Evolutionary conservation across 2,329 filamentous ascomycete genomes (phyloP).

Genomic region (Pseudocercospora ulei): DNA sequence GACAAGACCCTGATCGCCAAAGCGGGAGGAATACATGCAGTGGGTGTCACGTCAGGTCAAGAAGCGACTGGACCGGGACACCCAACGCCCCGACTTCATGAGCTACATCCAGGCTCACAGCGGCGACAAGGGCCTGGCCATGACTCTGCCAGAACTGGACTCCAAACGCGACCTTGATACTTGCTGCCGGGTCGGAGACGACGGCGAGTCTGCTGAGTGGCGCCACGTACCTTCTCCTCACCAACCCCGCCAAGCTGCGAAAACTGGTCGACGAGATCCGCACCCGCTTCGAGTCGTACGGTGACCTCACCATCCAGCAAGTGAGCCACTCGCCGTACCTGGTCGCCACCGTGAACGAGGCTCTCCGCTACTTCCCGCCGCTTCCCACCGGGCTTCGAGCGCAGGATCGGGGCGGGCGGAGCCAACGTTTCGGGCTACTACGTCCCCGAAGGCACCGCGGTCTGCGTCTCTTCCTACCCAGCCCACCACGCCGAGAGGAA

Average conservation of each 20-base stretch:
- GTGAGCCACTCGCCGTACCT: slow-evolving; percentile 33
- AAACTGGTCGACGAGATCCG: slow-evolving; percentile 40
- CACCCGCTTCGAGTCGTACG: slow-evolving; percentile 31
- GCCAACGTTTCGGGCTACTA: slow-evolving; percentile 27
- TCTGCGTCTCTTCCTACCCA: slow-evolving; percentile 25
- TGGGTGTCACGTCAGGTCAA: slow-evolving; percentile 26
- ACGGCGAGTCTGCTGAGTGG: slow-evolving; percentile 42
- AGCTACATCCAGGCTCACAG: slow-evolving; percentile 41
- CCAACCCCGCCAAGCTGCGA: slow-evolving; percentile 33
- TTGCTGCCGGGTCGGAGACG: slow-evolving; percentile 46
- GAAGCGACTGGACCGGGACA: slow-evolving; percentile 28
- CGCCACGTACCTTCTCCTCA: slow-evolving; percentile 37
- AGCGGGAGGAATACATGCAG: slow-evolving; percentile 23
- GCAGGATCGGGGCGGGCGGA: slow-evolving; percentile 25
- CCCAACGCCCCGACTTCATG: slow-evolving; percentile 40
- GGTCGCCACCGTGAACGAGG: slow-evolving; percentile 40
- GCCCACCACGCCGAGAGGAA: slow-evolving; percentile 24
- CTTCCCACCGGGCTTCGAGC: slow-evolving; percentile 36
- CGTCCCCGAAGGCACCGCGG: slow-evolving; percentile 28
- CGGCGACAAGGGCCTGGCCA: slow-evolving; percentile 27
- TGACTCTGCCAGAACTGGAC: slow-evolving; percentile 31
- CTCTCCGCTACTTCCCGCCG: slow-evolving; percentile 40
- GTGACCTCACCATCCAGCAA: slow-evolving; percentile 26
- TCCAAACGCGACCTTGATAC: slow-evolving; percentile 42
- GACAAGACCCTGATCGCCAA: slow-evolving; percentile 18